A percentile compares a stretch with the other conserved stretches of the same genome.
Evolutionary conservation across 768 basidiomycete species (phyloP).

Genomic region (Tephrocybe sp.): DNA sequence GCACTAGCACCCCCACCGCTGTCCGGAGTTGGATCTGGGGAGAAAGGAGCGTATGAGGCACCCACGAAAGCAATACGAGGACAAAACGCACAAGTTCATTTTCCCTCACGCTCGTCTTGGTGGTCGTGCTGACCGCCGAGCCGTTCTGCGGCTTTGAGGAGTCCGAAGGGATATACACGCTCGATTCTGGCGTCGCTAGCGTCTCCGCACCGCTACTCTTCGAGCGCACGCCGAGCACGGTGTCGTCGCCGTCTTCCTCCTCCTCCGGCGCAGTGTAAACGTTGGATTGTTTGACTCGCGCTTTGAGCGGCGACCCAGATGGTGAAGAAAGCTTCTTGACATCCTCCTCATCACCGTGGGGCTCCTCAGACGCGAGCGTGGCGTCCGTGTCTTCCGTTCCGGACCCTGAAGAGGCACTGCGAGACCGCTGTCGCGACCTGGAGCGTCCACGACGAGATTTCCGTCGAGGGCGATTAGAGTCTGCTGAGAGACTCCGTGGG

Average conservation of each 20-base stretch:
- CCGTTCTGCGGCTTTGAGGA: conserved; percentile 5
- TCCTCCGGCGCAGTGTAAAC: conserved; percentile 22
- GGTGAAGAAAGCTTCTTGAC: not conserved
- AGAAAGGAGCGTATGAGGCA: not conserved
- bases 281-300: conserved; percentile 14
- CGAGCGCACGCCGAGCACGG: conserved; percentile 19
- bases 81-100: conserved; percentile 17
- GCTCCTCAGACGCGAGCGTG: conserved; percentile 34
- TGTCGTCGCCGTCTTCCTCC: conserved; percentile 24
- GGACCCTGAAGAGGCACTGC: conserved; percentile 19
- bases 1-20: conserved; percentile 62
- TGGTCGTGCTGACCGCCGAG: conserved; percentile 1
- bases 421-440: conserved; percentile 23
- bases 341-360: conserved; percentile 19
- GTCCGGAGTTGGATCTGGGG: conserved; percentile 41
- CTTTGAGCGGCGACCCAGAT: not conserved
- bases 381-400: conserved; percentile 24
- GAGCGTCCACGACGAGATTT: conserved; percentile 25
- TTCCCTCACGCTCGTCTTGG: conserved; percentile 8
- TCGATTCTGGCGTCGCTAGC: conserved; percentile 29
- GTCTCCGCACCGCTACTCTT: conserved; percentile 17
- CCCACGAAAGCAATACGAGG: conserved; percentile 4
- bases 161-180: conserved; percentile 20
- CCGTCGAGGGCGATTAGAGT: conserved; percentile 52
- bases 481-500: conserved; percentile 68